Evolutionary conservation across 176 grass and related monocot species (phyloP).

Genomic region (Chloris gayana): DNA sequence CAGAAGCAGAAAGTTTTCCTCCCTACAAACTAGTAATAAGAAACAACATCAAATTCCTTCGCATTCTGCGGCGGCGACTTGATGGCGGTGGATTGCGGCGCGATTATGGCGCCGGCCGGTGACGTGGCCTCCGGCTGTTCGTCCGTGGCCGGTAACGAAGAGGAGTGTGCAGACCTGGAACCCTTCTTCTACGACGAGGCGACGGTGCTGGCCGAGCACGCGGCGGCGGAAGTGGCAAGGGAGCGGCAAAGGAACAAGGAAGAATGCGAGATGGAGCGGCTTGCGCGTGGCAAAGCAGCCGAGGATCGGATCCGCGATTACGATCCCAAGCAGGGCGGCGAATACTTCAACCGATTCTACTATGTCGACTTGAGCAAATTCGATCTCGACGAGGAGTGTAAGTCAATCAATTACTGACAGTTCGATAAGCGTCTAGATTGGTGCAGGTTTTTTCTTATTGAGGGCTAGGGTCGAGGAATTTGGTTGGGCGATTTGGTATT

Average conservation of each 20-base stretch:
- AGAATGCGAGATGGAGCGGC: neutral
- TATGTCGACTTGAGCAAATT: neutral
- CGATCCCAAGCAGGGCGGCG: constrained; percentile 9
- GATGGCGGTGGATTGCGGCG: too few species aligned
- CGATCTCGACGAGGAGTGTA: constrained; percentile 23
- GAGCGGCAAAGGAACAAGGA: neutral
- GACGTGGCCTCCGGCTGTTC: too few species aligned
- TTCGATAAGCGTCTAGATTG: too few species aligned
- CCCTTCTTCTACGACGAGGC: neutral
- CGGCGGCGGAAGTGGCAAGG: neutral
- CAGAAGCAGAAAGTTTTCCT: too few species aligned
- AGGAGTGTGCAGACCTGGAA: neutral
- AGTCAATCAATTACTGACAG: neutral
- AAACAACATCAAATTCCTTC: too few species aligned
- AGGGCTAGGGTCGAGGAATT: too few species aligned
- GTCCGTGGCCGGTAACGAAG: neutral
- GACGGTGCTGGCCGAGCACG: neutral
- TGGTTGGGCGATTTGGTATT: too few species aligned
- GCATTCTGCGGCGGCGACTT: neutral
- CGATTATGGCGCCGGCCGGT: too few species aligned
- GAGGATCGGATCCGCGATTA: neutral
- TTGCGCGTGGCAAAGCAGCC: neutral
- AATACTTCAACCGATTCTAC: neutral
- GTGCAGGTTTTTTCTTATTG: too few species aligned
- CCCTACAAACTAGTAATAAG: too few species aligned